Conservation (phyloP, 768 basidiomycete species). For the Mycena polygramma region DNA sequence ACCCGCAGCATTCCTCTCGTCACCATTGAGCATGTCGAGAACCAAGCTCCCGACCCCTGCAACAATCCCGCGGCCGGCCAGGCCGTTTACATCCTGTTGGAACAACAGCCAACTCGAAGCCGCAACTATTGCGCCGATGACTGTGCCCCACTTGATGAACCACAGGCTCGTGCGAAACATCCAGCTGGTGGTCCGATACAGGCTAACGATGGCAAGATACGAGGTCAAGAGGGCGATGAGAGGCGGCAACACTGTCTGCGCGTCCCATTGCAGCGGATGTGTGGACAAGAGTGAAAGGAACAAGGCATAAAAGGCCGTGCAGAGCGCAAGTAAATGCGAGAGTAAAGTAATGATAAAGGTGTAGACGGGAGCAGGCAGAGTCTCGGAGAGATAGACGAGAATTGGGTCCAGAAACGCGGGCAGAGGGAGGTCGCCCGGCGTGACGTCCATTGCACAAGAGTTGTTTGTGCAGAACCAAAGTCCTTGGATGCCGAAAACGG, state of each 20-base stretch:
- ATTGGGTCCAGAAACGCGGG: conserved; percentile 67
- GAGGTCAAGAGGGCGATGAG: conserved; percentile 78
- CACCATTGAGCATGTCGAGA: conserved; percentile 57
- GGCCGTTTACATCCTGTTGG: conserved; percentile 48
- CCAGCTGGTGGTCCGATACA: conserved; percentile 86
- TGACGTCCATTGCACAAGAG: conserved; percentile 40
- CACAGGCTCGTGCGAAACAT: conserved; percentile 74
- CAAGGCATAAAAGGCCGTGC: conserved; percentile 63
- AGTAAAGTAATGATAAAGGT: conserved; percentile 63
- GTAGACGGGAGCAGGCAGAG: conserved; percentile 70
- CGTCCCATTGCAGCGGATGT: conserved; percentile 73
- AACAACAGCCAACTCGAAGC: conserved; percentile 68
- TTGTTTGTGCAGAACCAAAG: too few species aligned
- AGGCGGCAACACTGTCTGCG: conserved; percentile 78
- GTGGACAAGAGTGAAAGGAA: conserved; percentile 61
- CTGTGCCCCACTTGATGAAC: conserved; percentile 82
- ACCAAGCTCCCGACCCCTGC: conserved; percentile 57
- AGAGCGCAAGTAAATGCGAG: conserved; percentile 65
- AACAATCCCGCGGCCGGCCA: conserved; percentile 52
- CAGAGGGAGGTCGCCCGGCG: conserved; percentile 48
- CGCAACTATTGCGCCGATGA: conserved; percentile 68
- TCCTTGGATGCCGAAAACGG: too few species aligned
- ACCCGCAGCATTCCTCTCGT: conserved; percentile 46
- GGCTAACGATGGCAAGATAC: conserved; percentile 81
- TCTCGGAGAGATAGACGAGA: conserved; percentile 66